phyloP scores from a whole-genome alignment of 2,329 filamentous ascomycete species.

The Seiridium unicorne region DNA sequence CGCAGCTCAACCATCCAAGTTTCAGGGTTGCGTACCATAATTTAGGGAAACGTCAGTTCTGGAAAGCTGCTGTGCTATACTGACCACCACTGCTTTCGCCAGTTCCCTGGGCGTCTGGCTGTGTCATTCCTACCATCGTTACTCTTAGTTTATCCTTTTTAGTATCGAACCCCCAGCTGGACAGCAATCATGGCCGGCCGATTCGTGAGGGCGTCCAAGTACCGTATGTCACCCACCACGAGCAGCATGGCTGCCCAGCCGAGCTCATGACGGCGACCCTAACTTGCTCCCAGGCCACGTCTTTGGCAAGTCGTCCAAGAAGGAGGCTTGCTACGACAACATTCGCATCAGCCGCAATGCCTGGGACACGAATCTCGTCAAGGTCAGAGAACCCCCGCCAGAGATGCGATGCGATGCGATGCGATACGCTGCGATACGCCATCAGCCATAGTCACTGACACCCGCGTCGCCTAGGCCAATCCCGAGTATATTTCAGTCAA shows the following conservation, averaged over 20 bases:
- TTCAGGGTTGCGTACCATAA: not conserved
- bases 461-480: conserved; percentile 65
- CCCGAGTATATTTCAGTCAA: conserved; percentile 96
- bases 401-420: not conserved
- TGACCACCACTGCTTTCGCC: not conserved
- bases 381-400: conserved; percentile 52
- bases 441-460: conserved; percentile 15
- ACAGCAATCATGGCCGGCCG: conserved; percentile 53
- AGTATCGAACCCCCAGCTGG: conserved; percentile 5
- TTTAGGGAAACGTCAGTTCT: not conserved
- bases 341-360: conserved; percentile 96
- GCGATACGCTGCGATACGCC: not conserved
- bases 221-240: conserved; percentile 48
- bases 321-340: conserved; percentile 99
- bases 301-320: conserved; percentile 92
- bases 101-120: not conserved
- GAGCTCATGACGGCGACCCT: conserved; percentile 2
- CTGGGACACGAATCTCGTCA: conserved; percentile 98
- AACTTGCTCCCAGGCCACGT: conserved; percentile 73
- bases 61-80: not conserved
- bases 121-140: not conserved
- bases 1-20: conserved; percentile 5
- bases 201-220: conserved; percentile 68
- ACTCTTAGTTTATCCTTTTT: not conserved
- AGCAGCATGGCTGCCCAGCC: conserved; percentile 11